Evolutionary conservation across 2,329 filamentous ascomycete species (phyloP), one percentile per base, ranked within the genome.

Genomic region (Fusarium newnesense): DNA sequence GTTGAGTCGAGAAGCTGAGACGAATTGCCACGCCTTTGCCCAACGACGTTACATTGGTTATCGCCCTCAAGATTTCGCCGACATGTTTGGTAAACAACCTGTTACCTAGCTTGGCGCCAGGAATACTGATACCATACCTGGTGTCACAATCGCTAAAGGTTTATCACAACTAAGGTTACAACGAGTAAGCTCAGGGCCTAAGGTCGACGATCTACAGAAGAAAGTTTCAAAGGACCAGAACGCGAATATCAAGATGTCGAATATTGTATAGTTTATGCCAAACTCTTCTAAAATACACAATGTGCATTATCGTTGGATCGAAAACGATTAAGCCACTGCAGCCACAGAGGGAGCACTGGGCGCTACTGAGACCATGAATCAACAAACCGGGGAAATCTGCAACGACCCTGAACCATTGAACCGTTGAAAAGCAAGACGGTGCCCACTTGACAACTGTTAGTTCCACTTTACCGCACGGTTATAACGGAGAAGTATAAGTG

Each of bases 391-490:
- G 37, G 65, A 54, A 49, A 68, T 57, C 66, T 73, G 70, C 44
- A 70, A 70, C 61, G 58, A 50, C 61, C 65, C 28, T 57, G 60
- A 63, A 56, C 66, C 49, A 50, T 71, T 74, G 34, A 36, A 47
- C 66, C 57, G 54, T 73, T 74, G 34, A 28, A 56, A 60, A 64
- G 16, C 50, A 64, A 59, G 37, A 59, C 54, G 46, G 66, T 53
- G 52, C 54, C 66, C 66, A 73, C 68, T 68, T 60, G 42, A 64
- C 64, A 68, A 68, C 37, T 67, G 18, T 42, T n/a, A 36, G 70
- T 43, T 64, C 70, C 66, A 73, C 61, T 39, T 19, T 24, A 24
- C 21, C 28, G 53, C 43, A 39, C 53, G 64, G 59, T 34, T 60
- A 56, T 56, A 56, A n/a, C n/a, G 26, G 58, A 54, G 26, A 40